phyloP scores from a whole-genome alignment of 192 early-diverging fungal genomes.

The Gonapodya sp. region DNA sequence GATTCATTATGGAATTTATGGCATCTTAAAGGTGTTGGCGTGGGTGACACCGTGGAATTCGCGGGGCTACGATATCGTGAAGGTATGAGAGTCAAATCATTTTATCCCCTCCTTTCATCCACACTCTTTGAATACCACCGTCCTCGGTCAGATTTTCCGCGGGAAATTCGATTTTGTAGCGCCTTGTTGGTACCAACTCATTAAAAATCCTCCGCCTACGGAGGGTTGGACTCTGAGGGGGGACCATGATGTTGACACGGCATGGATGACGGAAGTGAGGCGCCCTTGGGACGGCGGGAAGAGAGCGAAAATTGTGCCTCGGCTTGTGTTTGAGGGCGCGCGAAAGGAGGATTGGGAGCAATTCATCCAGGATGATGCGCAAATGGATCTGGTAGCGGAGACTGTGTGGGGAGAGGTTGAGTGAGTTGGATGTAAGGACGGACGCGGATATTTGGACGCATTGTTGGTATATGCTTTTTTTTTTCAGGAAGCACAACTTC shows the following conservation, averaged over 20 bases:
- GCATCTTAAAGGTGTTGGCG: no score
- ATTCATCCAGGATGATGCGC: neutral
- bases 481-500: neutral
- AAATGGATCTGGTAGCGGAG: neutral
- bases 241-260: conserved; percentile 4
- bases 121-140: no score
- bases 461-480: neutral
- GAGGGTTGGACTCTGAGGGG: neutral
- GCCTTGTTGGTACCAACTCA: neutral
- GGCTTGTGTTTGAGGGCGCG: neutral
- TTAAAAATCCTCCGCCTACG: neutral
- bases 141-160: conserved; percentile 3
- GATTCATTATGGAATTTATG: no score
- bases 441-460: no score
- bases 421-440: neutral
- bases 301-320: neutral
- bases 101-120: no score
- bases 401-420: neutral
- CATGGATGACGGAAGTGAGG: neutral
- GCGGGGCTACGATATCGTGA: conserved; percentile 6
- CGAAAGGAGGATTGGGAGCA: neutral
- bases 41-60: conserved; percentile 6
- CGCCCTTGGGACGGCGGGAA: neutral
- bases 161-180: conserved; percentile 2
- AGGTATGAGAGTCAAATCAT: no score